Base-by-base conservation (phyloP, 202 grass and related monocot species). In the Setaria italica region DNA sequence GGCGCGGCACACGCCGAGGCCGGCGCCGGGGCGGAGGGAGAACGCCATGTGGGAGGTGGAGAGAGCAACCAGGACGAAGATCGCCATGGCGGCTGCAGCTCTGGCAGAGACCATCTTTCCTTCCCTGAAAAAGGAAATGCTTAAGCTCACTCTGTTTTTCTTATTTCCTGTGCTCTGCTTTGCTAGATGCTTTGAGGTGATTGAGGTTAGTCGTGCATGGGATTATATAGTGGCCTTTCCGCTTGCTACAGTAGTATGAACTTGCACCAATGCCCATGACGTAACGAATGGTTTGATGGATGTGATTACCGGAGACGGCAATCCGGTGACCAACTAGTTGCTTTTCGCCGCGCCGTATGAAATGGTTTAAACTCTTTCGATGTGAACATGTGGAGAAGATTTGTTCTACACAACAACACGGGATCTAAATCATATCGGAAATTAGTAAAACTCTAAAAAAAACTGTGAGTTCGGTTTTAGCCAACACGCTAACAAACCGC, bases 21-120 rank as follows among this genome's bases (percentile, higher is more conserved):
- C 6, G 19, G 55, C 17, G 55, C 85, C 9, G 1, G 34, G 35
- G 70, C 80, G 70, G 46, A 84, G 81, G 13, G 86, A 85, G 41
- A 67, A 56, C 6, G 67, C 87, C 9, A 84, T 25, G 42, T 70
- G 85, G 43, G 76, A 71, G 11, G 70, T 29, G 14, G 75, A 76
- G 29, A 94, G 74, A 2, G 72, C 6, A 0, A 80, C 49, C 53
- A 89, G 11, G 33, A 87, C 11, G 33, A 91, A 43, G 19, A 84
- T 11, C 7, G 56, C 79, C 49, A 67, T 62, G 16, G 74, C 4
- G 16, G 67, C 48, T 4, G 2, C 7, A 54, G 66, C 35, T 82
- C 63, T n/a, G 4, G 2, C 1, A 11, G 34, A 39, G 8, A 6
- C n/a, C 63, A 77, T 82, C n/a, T 71, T 71, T 30, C 10, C 20